A percentile compares a stretch with the other conserved stretches of the same genome.
phyloP scores from a whole-genome alignment of 139 green algal genomes.

The Chlorella sp. region DNA sequence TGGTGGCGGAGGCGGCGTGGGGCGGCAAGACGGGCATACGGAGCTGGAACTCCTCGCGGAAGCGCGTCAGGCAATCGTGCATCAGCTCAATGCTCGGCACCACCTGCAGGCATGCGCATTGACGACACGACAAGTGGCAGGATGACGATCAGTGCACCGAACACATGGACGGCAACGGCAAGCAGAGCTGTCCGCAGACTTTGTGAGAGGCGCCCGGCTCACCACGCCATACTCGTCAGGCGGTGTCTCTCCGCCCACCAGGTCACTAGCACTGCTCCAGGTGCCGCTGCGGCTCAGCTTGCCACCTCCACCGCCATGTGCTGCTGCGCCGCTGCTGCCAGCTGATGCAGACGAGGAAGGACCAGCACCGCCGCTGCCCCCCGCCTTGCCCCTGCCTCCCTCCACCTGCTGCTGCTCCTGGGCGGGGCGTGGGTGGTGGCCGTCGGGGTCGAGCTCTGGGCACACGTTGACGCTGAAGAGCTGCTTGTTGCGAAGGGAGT shows the following conservation, averaged over 20 bases:
- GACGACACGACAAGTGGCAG: not conserved
- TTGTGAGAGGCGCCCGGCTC: not conserved
- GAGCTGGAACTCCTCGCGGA: not conserved
- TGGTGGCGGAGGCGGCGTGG: no score
- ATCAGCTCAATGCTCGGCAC: not conserved
- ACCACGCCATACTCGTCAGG: not conserved
- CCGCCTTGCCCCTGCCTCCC: not conserved
- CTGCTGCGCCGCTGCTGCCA: not conserved
- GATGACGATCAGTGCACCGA: not conserved
- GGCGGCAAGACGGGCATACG: not conserved
- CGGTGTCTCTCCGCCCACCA: not conserved
- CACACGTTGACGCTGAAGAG: not conserved
- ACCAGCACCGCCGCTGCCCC: no score
- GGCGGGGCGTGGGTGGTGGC: not conserved
- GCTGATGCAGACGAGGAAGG: not conserved
- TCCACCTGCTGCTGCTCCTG: not conserved
- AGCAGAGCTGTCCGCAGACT: no score
- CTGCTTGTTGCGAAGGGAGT: not conserved
- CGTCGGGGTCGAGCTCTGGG: not conserved
- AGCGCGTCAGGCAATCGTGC: not conserved
- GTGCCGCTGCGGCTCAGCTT: no score
- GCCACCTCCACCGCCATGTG: no score
- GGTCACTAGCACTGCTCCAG: not conserved
- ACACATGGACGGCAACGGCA: no score
- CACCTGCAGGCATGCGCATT: not conserved